These are phyloP conservation scores for Diophrys sp. DNA, from an alignment of 73 alveolate species.

Conservation along the genomic window DNA sequence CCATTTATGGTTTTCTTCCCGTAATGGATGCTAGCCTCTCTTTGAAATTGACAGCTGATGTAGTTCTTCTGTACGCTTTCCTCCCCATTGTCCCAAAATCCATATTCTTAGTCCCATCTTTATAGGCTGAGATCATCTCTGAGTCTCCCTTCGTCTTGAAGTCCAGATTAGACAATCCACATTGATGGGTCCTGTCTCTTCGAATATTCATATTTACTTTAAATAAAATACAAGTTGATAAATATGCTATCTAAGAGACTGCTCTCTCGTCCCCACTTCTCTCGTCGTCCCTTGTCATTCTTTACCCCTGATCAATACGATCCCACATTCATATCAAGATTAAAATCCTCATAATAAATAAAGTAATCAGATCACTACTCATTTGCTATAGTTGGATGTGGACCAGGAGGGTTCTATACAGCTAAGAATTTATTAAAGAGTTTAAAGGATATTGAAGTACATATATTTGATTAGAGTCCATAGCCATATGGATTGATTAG, in stretches of 20 bases:
- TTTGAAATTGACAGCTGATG: too few relatives aligned
- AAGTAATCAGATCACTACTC: conserved; percentile 5
- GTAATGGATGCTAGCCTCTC: too few relatives aligned
- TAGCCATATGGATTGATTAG: conserved; percentile 83
- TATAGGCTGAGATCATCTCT: conserved; percentile 42
- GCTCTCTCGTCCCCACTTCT: too few relatives aligned
- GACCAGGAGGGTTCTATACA: conserved; percentile 89
- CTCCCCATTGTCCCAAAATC: conserved; percentile 72
- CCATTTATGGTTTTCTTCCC: too few relatives aligned
- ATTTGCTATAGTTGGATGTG: conserved; percentile 76
- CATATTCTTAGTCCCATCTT: conserved; percentile 61
- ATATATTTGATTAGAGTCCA: conserved; percentile 70
- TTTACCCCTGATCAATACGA: neutral
- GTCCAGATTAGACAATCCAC: conserved; percentile 81
- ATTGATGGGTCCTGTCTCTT: conserved; percentile 69
- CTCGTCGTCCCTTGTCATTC: too few relatives aligned
- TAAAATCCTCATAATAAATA: neutral
- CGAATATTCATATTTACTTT: conserved; percentile 81
- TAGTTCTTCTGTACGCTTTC: conserved; percentile 1
- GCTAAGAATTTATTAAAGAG: conserved; percentile 54
- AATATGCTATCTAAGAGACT: too few relatives aligned
- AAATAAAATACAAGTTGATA: too few relatives aligned
- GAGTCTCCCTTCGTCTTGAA: conserved; percentile 76
- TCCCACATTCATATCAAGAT: neutral
- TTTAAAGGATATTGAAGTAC: conserved; percentile 60